Percentiles rank a stretch among this genome's conserved stretches.
Evolutionary conservation across 108 stramenopile genomes (phyloP).

Genomic region (Schizochytrium sp.): DNA sequence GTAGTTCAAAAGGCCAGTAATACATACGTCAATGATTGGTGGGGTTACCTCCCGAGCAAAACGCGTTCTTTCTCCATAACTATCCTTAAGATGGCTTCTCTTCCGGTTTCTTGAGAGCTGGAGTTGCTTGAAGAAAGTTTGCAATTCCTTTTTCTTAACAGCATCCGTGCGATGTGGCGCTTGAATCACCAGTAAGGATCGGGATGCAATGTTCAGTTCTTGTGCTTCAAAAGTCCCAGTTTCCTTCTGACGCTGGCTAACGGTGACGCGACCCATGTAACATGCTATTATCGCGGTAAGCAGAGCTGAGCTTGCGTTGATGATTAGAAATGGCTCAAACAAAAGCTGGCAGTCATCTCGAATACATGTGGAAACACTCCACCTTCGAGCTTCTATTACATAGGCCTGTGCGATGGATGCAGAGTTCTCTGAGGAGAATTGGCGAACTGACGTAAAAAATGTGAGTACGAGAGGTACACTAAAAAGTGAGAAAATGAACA

Average conservation of each 20-base stretch:
- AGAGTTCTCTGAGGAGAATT: neutral
- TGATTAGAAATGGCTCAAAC: neutral
- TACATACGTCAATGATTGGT: neutral
- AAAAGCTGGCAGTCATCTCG: slow-evolving; percentile 16
- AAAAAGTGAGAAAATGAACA: neutral
- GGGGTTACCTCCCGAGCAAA: neutral
- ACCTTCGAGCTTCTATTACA: neutral
- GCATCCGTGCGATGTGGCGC: slow-evolving; percentile 24
- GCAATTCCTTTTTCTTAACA: neutral
- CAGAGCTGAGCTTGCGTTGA: neutral
- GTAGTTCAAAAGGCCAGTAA: slow-evolving; percentile 8
- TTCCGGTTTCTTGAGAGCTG: neutral
- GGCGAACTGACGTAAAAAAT: neutral
- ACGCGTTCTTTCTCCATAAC: neutral
- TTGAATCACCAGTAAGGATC: slow-evolving; percentile 16
- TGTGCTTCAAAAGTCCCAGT: neutral
- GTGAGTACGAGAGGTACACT: neutral
- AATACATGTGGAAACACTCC: neutral
- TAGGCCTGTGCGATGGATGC: neutral
- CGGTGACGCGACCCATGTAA: neutral
- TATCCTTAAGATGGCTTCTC: no score
- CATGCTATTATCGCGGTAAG: neutral
- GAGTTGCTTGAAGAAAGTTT: neutral
- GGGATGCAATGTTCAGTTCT: slow-evolving; percentile 7
- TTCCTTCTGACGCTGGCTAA: neutral